phyloP scores from a whole-genome alignment of 139 green algal genomes.

The Coelastrella sp. region DNA sequence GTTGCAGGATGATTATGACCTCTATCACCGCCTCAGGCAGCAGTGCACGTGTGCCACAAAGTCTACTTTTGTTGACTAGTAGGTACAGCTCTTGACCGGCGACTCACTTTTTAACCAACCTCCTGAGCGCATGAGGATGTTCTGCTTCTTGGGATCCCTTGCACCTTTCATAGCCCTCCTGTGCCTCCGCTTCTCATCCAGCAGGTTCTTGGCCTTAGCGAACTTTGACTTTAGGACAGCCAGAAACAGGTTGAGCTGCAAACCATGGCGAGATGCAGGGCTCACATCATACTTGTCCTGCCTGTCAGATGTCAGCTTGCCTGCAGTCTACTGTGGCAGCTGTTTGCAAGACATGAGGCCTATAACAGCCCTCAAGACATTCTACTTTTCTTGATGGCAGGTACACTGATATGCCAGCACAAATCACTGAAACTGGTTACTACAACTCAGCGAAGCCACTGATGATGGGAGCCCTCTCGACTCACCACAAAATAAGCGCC shows the following conservation, averaged over 20 bases:
- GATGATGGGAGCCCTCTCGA: neutral
- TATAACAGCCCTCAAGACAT: neutral
- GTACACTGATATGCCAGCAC: too few species aligned
- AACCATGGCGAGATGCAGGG: neutral
- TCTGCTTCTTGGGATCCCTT: constrained; percentile 14
- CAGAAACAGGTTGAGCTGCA: constrained; percentile 85
- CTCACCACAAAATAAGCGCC: constrained; percentile 83
- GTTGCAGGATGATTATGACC: too few species aligned
- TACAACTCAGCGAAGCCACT: too few species aligned
- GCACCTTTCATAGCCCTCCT: neutral
- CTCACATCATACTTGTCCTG: neutral
- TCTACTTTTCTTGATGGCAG: too few species aligned
- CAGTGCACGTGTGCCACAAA: too few species aligned
- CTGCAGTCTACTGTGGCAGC: neutral
- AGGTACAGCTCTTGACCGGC: too few species aligned
- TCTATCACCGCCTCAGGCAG: too few species aligned
- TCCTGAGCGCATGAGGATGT: neutral
- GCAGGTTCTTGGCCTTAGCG: constrained; percentile 77
- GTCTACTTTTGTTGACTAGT: too few species aligned
- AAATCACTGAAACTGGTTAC: too few species aligned
- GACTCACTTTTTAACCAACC: constrained; percentile 15
- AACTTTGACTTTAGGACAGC: constrained; percentile 90
- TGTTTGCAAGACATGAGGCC: neutral
- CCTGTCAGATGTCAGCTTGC: neutral
- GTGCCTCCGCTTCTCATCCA: constrained; percentile 58